Evolutionary conservation across 352 stramenopile genomes (phyloP).

Genomic region (Pythium guiyangense): DNA sequence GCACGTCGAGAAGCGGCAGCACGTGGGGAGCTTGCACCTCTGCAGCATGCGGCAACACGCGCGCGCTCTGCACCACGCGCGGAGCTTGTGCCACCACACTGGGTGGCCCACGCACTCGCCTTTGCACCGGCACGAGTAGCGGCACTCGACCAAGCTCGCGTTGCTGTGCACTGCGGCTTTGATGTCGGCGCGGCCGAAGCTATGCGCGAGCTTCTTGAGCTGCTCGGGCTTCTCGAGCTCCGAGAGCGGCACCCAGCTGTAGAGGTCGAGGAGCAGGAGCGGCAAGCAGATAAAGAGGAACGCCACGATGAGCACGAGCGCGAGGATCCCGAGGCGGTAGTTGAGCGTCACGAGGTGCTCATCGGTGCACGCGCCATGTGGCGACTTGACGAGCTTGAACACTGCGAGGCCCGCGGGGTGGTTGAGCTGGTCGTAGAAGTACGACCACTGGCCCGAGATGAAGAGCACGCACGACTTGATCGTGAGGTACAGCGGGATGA

Average conservation of each 20-base stretch:
- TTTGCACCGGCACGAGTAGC: neutral
- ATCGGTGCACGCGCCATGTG: conserved; percentile 15
- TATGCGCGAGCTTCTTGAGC: conserved; percentile 23
- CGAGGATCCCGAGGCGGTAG: conserved; percentile 31
- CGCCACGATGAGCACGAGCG: conserved; percentile 30
- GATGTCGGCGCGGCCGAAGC: conserved; percentile 28
- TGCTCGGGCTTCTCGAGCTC: conserved; percentile 31
- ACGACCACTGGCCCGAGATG: conserved; percentile 33
- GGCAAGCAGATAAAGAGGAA: conserved; percentile 55
- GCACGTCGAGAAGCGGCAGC: neutral
- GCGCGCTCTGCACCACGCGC: neutral
- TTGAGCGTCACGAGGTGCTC: conserved; percentile 25
- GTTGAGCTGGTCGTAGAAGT: conserved; percentile 21
- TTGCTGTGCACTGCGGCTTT: conserved; percentile 50
- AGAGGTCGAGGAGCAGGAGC: conserved; percentile 50
- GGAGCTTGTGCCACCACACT: neutral
- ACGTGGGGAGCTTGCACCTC: neutral
- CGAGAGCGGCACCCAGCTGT: conserved; percentile 46
- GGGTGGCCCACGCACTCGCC: neutral
- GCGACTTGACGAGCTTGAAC: conserved; percentile 18
- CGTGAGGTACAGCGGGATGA: conserved; percentile 43
- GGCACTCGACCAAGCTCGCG: conserved; percentile 32
- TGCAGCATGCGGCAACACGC: neutral
- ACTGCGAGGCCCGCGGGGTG: neutral
- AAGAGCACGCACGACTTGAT: conserved; percentile 65